Conservation (phyloP, 257 asterid genomes). For the Solanum pinnatisectum region DNA sequence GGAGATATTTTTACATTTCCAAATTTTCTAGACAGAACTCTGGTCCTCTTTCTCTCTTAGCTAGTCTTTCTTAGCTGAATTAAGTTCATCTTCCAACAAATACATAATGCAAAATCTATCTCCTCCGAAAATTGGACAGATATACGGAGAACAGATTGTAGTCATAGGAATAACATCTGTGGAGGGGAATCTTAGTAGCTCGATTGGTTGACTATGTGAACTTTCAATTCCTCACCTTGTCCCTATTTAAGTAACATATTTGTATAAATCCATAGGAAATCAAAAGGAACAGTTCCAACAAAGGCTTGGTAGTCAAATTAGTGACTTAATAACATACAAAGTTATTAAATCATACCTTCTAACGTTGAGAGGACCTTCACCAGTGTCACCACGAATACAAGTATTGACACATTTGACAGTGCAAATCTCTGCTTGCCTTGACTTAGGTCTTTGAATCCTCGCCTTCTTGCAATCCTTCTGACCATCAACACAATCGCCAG, state of each 20-base stretch:
- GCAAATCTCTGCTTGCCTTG: constrained; percentile 73
- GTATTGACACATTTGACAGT: constrained; percentile 64
- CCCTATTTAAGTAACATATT: background rate
- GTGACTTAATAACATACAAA: background rate
- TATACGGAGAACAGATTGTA: background rate
- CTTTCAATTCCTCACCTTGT: background rate
- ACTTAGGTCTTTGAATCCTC: constrained; percentile 74
- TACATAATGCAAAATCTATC: background rate
- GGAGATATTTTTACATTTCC: background rate
- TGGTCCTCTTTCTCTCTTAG: background rate
- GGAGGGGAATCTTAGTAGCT: background rate
- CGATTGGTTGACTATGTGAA: background rate
- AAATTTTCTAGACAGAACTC: background rate
- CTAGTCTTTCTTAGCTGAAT: background rate
- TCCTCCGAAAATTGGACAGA: background rate
- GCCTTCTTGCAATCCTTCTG: constrained; percentile 46
- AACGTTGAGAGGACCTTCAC: constrained; percentile 86
- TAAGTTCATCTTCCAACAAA: background rate
- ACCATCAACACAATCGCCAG: constrained; percentile 46
- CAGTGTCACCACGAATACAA: constrained; percentile 83
- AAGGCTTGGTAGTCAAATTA: background rate
- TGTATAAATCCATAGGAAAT: background rate
- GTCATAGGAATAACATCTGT: no score
- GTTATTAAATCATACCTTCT: constrained; percentile 32
- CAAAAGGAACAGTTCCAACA: background rate